A percentile compares a stretch with the other conserved stretches of the same genome.
Evolutionary conservation across 2,329 filamentous ascomycete species (phyloP).

Genomic region (Aspergillus bombycis): DNA sequence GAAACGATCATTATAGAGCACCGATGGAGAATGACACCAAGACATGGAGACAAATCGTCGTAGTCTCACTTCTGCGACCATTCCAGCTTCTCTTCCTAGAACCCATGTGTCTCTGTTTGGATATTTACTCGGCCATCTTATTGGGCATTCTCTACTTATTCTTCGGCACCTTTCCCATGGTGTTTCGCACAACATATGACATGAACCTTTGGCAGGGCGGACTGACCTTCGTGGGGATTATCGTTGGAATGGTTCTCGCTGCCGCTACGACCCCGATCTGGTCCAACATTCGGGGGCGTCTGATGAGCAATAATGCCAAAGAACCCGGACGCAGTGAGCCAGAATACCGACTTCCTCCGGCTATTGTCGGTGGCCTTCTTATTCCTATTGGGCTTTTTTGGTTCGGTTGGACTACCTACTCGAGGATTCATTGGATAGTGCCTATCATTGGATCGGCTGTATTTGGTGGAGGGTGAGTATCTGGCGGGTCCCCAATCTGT

Average conservation of each 20-base stretch:
- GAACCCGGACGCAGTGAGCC: background rate
- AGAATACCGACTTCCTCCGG: background rate
- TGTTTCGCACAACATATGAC: constrained; percentile 71
- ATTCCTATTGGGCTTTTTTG: background rate
- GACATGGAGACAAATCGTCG: constrained; percentile 62
- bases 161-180: constrained; percentile 79
- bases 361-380: background rate
- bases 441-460: background rate
- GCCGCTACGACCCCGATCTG: constrained; percentile 33
- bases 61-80: constrained; percentile 60
- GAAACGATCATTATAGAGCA: constrained; percentile 71
- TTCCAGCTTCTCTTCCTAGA: constrained; percentile 79
- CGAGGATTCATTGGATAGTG: background rate
- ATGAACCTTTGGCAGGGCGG: constrained; percentile 78
- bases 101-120: constrained; percentile 79
- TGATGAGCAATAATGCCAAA: background rate
- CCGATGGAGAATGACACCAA: constrained; percentile 66
- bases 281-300: background rate
- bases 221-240: constrained; percentile 65
- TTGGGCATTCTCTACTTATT: constrained; percentile 84
- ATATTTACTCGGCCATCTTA: constrained; percentile 76
- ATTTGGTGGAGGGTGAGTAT: background rate
- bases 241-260: constrained; percentile 45
- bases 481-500: too few relatives aligned
- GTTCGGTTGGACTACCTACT: background rate